These are phyloP conservation scores for Moricandia moricandioides DNA, from an alignment of 345 rosid species.

Conservation along the genomic window DNA sequence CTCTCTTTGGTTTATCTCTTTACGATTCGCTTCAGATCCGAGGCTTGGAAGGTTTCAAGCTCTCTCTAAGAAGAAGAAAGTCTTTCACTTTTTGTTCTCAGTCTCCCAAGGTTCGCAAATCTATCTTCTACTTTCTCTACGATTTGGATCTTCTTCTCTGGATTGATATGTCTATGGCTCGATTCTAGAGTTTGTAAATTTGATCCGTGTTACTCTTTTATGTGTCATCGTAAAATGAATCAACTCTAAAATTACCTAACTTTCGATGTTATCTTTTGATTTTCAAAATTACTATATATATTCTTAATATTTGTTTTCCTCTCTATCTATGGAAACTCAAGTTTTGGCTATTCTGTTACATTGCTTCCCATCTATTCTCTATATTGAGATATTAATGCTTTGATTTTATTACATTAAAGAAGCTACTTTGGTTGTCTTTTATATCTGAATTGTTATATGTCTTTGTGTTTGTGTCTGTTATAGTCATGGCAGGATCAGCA, in stretches of 20 bases:
- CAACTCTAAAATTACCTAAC: background rate
- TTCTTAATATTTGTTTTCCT: too few species aligned
- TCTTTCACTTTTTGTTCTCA: background rate
- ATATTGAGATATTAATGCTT: background rate
- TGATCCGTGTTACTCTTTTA: background rate
- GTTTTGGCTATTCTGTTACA: background rate
- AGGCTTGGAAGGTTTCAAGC: background rate
- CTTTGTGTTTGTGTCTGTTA: background rate
- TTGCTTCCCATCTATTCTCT: too few species aligned
- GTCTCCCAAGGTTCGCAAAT: background rate
- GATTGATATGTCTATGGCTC: background rate
- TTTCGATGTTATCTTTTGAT: background rate
- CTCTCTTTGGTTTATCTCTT: background rate
- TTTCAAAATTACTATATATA: background rate
- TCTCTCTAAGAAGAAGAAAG: background rate
- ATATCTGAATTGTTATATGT: background rate
- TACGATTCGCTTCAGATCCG: background rate
- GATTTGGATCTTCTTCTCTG: background rate
- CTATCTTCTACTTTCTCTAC: background rate
- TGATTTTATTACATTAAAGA: too few species aligned
- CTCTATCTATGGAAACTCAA: background rate
- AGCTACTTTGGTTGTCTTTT: background rate
- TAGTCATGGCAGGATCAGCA: background rate
- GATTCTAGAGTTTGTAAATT: background rate
- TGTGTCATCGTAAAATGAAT: background rate